phyloP scores from a whole-genome alignment of 1,139 yeast species.

The Taphrina confusa region DNA sequence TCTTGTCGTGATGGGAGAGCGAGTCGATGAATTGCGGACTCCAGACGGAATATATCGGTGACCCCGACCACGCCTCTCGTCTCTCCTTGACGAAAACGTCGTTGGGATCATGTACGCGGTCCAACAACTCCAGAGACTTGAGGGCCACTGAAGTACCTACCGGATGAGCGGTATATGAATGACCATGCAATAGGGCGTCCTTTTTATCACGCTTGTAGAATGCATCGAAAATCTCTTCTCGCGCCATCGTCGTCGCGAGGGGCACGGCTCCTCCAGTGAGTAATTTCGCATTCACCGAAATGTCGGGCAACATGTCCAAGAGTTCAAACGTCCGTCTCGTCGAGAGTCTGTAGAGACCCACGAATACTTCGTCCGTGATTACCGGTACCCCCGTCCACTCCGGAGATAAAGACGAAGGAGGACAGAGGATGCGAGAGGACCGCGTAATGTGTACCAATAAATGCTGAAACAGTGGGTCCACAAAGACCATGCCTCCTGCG shows the following conservation, averaged over 20 bases:
- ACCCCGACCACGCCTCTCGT: slow-evolving; percentile 38
- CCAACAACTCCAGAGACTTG: slow-evolving; percentile 40
- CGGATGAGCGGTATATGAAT: slow-evolving; percentile 45
- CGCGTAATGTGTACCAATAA: slow-evolving; percentile 43
- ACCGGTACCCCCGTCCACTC: slow-evolving; percentile 44
- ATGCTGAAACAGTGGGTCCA: slow-evolving; percentile 44
- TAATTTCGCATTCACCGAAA: slow-evolving; percentile 44
- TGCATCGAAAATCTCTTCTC: slow-evolving; percentile 42
- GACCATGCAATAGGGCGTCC: slow-evolving; percentile 45
- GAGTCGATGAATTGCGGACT: slow-evolving; percentile 38
- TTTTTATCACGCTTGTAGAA: slow-evolving; percentile 42
- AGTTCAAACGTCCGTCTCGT: slow-evolving; percentile 40
- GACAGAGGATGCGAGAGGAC: slow-evolving; percentile 10
- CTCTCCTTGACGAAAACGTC: slow-evolving; percentile 41
- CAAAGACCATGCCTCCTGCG: slow-evolving; percentile 45
- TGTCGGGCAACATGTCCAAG: slow-evolving; percentile 41
- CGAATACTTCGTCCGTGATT: slow-evolving; percentile 44
- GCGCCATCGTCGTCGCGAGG: slow-evolving; percentile 43
- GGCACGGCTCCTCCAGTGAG: slow-evolving; percentile 45
- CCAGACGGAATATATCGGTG: slow-evolving; percentile 42
- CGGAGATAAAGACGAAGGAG: not conserved
- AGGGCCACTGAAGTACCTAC: slow-evolving; percentile 45
- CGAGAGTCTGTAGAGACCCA: slow-evolving; percentile 45
- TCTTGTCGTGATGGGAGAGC: slow-evolving; percentile 39
- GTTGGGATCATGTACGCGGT: slow-evolving; percentile 40